Evolutionary conservation across 2,329 filamentous ascomycete genomes (phyloP).

Genomic region (Calonectria hongkongensis): DNA sequence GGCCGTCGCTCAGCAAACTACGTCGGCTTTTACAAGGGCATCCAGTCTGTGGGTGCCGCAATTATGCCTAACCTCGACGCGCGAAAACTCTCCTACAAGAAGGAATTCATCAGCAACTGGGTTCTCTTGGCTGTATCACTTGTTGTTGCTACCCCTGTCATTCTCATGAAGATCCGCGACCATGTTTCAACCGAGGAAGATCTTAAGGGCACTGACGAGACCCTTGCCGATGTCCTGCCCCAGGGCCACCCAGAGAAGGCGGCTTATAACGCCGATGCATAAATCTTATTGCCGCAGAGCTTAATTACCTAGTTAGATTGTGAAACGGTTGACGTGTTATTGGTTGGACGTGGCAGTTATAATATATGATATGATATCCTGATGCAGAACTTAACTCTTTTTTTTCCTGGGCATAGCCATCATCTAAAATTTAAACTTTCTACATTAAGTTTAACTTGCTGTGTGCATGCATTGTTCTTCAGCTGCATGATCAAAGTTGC

Average conservation of each 20-base stretch:
- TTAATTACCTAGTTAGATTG: slow-evolving; percentile 7
- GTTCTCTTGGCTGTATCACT: slow-evolving; percentile 83
- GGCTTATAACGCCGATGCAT: background rate
- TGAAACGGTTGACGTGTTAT: background rate
- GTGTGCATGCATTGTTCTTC: slow-evolving; percentile 11
- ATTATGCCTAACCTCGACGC: slow-evolving; percentile 63
- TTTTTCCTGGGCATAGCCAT: background rate
- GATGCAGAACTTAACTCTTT: slow-evolving; percentile 6
- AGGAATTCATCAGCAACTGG: slow-evolving; percentile 84
- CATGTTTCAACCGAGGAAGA: slow-evolving; percentile 87
- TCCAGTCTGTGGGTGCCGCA: slow-evolving; percentile 85
- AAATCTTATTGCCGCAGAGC: background rate
- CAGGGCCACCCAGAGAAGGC: slow-evolving; percentile 44
- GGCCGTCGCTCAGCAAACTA: slow-evolving; percentile 94
- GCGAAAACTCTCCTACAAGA: slow-evolving; percentile 75
- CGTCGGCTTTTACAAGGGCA: slow-evolving; percentile 91
- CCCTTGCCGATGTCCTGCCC: slow-evolving; percentile 79
- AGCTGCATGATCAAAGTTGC: background rate
- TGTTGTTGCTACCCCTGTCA: slow-evolving; percentile 85
- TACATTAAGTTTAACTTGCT: background rate
- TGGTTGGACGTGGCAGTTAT: background rate
- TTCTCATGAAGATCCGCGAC: slow-evolving; percentile 87
- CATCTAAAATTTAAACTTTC: background rate
- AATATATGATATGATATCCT: background rate
- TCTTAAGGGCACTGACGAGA: slow-evolving; percentile 90